Evolutionary conservation across 2,329 filamentous ascomycete genomes (phyloP), one percentile per base, ranked within the genome.

Genomic region (Penicillium oxalicum): DNA sequence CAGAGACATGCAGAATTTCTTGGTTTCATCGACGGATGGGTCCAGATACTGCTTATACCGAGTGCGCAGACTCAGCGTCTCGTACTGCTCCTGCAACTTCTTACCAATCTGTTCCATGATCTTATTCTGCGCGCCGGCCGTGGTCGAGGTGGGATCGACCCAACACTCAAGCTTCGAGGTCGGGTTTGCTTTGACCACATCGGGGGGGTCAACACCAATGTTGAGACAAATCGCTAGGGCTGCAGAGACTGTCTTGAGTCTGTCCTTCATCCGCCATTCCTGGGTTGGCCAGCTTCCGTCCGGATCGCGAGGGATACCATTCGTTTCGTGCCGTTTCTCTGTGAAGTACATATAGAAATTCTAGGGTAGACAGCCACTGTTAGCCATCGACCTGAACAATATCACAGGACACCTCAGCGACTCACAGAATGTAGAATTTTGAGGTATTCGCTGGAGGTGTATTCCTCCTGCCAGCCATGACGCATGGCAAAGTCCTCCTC

Each of bases 321-420:
- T 91, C 24, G 89, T 93, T 67, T 97, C 93, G 71, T 98, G 93
- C 45, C 91, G 86, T 71, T 97, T 97, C 70, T 98, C 93, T 55
- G 91, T 96, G 70, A 88, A 98, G 72, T 98, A 98, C 91, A 97
- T 97, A 75, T 95, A 97, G 82, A 95, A 98, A 58, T 89, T 94
- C 87, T 95, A 12, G 8, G 8, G 70, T 47, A 52, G 29, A 28
- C n/a, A 48, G 49, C 54, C 51, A 52, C 57, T 34, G 45, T 54
- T 49, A 57, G 54, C 28, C 52, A 34, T 27, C 12, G 28, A 13
- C 13, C 24, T n/a, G 1, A n/a, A 24, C 33, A 26, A 28, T 26
- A 11, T 13, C 18, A 32, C 41, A 33, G 9, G 36, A 32, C 40
- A 44, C 11, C n/a, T 25, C 4, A 28, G 18, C 33, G 32, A 46